A percentile compares a stretch with the other conserved stretches of the same genome.
phyloP scores from a whole-genome alignment of 805 yeast species.

The fission yeast (Schizosaccharomyces pombe) region DNA sequence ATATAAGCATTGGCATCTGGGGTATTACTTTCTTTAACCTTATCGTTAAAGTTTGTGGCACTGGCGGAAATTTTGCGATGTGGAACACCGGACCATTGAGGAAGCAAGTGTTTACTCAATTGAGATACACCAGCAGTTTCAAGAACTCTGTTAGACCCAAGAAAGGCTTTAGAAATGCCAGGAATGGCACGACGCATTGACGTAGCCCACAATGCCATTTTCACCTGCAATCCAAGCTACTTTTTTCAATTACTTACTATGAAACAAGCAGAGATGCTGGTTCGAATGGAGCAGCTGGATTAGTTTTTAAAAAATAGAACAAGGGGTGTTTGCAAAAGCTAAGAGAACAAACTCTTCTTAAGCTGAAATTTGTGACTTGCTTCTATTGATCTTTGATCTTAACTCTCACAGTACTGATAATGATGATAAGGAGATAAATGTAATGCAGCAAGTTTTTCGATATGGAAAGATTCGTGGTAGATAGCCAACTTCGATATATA shows the following conservation, averaged over 20 bases:
- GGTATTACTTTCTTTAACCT: not conserved
- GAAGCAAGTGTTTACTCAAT: not conserved
- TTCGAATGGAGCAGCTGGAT: too few relatives aligned
- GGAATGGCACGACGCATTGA: not conserved
- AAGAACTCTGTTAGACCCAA: not conserved
- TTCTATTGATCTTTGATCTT: too few relatives aligned
- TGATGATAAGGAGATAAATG: too few relatives aligned
- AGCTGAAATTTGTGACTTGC: too few relatives aligned
- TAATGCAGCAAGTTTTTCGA: too few relatives aligned
- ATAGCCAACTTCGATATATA: too few relatives aligned
- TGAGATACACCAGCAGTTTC: not conserved
- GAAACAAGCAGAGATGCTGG: not conserved
- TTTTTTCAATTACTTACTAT: not conserved
- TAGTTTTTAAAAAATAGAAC: too few relatives aligned
- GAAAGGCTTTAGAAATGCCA: not conserved
- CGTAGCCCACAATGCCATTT: not conserved
- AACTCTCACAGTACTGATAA: too few relatives aligned
- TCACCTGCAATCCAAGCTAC: not conserved
- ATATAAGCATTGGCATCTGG: constrained; percentile 1
- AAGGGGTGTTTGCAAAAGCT: too few relatives aligned
- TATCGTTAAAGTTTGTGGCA: not conserved
- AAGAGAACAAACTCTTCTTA: too few relatives aligned
- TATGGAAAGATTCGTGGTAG: too few relatives aligned
- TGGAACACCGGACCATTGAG: not conserved
- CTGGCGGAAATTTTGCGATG: not conserved